Evolutionary conservation across 2,329 filamentous ascomycete species (phyloP).

Genomic region (Amylocarpus encephaloides): DNA sequence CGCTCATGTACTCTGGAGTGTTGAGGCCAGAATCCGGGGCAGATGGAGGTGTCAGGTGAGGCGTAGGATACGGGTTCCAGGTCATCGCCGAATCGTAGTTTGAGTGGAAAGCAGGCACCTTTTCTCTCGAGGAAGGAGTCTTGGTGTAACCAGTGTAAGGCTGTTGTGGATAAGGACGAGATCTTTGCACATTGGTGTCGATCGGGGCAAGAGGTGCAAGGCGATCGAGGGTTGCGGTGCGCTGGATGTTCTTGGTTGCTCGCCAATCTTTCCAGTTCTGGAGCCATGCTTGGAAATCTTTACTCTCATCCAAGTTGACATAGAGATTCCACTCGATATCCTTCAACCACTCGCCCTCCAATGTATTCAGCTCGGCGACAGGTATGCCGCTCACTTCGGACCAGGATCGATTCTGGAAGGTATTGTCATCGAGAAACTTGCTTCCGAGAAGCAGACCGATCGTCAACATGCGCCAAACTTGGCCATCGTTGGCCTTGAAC

Average conservation of each 20-base stretch:
- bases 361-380: constrained; percentile 58
- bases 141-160: constrained; percentile 44
- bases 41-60: constrained; percentile 45
- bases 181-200: constrained; percentile 56
- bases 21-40: constrained; percentile 47
- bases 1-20: constrained; percentile 47
- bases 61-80: constrained; percentile 28
- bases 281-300: constrained; percentile 59
- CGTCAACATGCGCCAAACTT: constrained; percentile 64
- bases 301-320: constrained; percentile 55
- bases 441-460: constrained; percentile 63
- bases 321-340: constrained; percentile 64
- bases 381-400: constrained; percentile 68
- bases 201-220: constrained; percentile 40
- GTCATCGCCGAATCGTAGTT: constrained; percentile 26
- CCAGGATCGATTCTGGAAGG: constrained; percentile 74
- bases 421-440: constrained; percentile 75
- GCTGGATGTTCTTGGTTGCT: constrained; percentile 38
- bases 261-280: constrained; percentile 60
- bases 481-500: constrained; percentile 41
- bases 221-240: constrained; percentile 33
- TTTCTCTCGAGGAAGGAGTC: constrained; percentile 31
- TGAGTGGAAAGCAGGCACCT: constrained; percentile 25
- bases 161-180: constrained; percentile 27
- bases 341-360: constrained; percentile 64